Base-by-base conservation (phyloP, 1,139 yeast genomes). In the Pneumocystis carinii region DNA sequence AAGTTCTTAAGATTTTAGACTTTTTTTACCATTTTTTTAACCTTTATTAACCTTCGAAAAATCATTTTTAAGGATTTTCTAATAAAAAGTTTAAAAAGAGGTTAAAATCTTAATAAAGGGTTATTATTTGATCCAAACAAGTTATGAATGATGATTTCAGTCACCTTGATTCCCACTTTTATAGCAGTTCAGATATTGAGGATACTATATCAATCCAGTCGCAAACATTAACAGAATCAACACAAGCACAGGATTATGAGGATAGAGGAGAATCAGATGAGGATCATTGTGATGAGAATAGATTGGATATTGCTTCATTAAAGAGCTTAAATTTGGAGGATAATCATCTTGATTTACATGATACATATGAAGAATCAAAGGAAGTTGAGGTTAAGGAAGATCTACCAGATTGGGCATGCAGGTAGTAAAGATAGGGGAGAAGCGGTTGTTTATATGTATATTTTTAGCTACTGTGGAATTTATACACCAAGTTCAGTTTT, bases 401-500 rank as follows among this genome's bases (percentile, higher is more conserved):
- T 24, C 55, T 48, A 3, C 55, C 55, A 12, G 55, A 48, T 8
- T 48, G 55, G 55, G 55, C 55, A 24, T 48, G 55, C 55, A 48
- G 55, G 55, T 48, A 48, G n/a, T 10, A 14, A 24, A 32, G 12
- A 24, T n/a, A n/a, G 24, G 6, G 15, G 19, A n/a, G 7, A 4
- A 37, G 24, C 24, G 29, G 19, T 29, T 53, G 39, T 29, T 39
- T 48, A 7, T 12, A 1, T 27, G 48, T 24, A 48, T 41, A 2
- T 35, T 36, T 60, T 32, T 61, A 66, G 68, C 1, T 90, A 90
- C 72, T 90, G 97, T 75, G 94, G 90, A 0, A 79, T 88, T 42
- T 84, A 84, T 67, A 75, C 82, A 5, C 80, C 89, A 0, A 74
- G 82, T 10, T 79, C 86, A 61, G 86, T 90, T 27, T 86, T 87